Percentiles rank a stretch among this genome's conserved stretches.
Evolutionary conservation across 352 stramenopile genomes (phyloP).

Genomic region (Globisporangium iwayamae): DNA sequence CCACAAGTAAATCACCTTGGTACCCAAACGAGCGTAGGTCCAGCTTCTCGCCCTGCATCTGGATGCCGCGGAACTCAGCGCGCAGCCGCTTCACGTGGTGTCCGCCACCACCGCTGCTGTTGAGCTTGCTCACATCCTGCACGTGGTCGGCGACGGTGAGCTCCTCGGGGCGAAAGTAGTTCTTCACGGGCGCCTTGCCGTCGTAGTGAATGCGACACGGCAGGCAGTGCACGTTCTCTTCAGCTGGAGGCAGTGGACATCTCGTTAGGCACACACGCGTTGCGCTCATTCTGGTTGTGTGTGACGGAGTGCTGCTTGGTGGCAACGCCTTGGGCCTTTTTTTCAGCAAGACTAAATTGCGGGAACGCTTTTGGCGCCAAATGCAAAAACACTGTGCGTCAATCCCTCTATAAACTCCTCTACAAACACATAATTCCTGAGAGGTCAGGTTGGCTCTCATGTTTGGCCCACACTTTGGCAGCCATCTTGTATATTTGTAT

Average conservation of each 20-base stretch:
- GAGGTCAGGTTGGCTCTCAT: too few relatives aligned
- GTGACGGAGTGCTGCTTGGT: not conserved
- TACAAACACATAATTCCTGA: not conserved
- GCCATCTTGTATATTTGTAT: not conserved
- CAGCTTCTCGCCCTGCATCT: slow-evolving; percentile 53
- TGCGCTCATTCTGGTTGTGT: not conserved
- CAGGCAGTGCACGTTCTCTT: slow-evolving; percentile 66
- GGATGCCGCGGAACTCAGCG: slow-evolving; percentile 67
- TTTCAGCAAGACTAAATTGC: slow-evolving; percentile 1
- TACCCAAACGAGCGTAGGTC: slow-evolving; percentile 36
- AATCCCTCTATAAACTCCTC: not conserved
- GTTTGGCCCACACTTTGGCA: too few relatives aligned
- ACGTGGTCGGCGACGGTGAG: slow-evolving; percentile 24
- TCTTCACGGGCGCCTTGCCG: slow-evolving; percentile 62
- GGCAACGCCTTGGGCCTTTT: not conserved
- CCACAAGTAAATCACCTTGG: slow-evolving; percentile 27
- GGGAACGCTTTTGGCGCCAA: slow-evolving; percentile 7
- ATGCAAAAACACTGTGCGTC: not conserved
- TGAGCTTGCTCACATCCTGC: slow-evolving; percentile 24
- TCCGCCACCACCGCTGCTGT: slow-evolving; percentile 11
- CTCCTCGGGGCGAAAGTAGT: slow-evolving; percentile 60
- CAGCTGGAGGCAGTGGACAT: slow-evolving; percentile 54
- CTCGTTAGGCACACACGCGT: slow-evolving; percentile 66
- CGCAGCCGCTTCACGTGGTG: slow-evolving; percentile 21
- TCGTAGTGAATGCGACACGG: slow-evolving; percentile 73